Percentiles rank a stretch among this genome's conserved stretches.
Evolutionary conservation across 2,329 filamentous ascomycete species (phyloP).

Genomic region (Fusarium dlaminii): DNA sequence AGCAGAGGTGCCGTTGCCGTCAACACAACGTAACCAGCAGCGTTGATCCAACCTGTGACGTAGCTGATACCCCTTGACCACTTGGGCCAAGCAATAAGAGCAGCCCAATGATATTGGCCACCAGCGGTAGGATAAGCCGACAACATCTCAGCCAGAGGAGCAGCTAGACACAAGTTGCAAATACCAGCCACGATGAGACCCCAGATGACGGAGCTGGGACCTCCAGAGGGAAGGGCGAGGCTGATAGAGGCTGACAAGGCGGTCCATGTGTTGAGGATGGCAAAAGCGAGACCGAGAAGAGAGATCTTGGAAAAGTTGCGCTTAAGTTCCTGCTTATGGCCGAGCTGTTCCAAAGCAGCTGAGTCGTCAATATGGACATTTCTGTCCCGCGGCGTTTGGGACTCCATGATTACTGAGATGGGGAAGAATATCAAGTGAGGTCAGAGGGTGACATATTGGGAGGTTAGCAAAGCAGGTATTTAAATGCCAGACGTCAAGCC

Average conservation of each 20-base stretch:
- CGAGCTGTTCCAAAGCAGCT: conserved; percentile 54
- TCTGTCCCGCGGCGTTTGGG: conserved; percentile 27
- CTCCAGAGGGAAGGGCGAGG: conserved; percentile 72
- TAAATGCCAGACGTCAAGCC: not conserved
- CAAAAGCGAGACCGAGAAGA: conserved; percentile 59
- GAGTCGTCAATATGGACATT: conserved; percentile 46
- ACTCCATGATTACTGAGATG: conserved; percentile 29
- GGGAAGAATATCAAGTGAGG: not conserved
- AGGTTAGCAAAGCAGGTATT: conserved; percentile 2
- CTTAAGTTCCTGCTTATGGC: conserved; percentile 60
- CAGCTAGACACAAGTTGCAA: conserved; percentile 75
- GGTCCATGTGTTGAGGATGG: conserved; percentile 62
- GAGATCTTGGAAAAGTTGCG: conserved; percentile 60
- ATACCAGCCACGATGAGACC: conserved; percentile 69
- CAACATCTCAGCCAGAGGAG: conserved; percentile 76
- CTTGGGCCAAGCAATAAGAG: conserved; percentile 67
- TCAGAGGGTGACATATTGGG: not conserved
- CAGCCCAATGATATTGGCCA: conserved; percentile 78
- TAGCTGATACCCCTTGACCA: conserved; percentile 73
- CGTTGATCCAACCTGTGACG: conserved; percentile 78
- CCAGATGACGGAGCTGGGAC: conserved; percentile 77
- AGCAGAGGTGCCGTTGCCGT: conserved; percentile 75
- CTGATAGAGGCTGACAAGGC: conserved; percentile 58
- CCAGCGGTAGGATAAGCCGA: conserved; percentile 69
- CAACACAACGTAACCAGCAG: conserved; percentile 76